Evolutionary conservation across 176 grass and related monocot species (phyloP), one percentile per base, ranked within the genome.

Genomic region (Echinochloa phyllopogon): DNA sequence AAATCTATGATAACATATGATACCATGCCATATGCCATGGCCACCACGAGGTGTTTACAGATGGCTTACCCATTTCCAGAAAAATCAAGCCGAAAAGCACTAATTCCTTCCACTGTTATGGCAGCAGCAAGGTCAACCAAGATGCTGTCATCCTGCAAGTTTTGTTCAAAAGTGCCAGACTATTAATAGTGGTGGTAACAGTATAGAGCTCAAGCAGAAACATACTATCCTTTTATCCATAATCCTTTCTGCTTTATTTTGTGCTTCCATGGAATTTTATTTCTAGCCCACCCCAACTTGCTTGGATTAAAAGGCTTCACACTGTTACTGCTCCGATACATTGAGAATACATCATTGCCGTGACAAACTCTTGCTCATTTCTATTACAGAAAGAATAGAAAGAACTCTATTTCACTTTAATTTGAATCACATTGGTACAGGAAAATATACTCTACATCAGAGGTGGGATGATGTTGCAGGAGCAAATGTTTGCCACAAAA

Each of bases 21-120:
- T 81, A 36, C 12, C 38, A 74, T 74, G 23, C 1, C 53, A 21
- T 85, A 72, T 33, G 21, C 5, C 47, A 82, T 83, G 17, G 6
- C 11, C 40, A 86, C 65, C 25, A 50, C 21, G 65, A 58, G 18
- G 27, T 71, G 15, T 14, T 81, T 8, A 63, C 47, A 27, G 65
- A 29, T 42, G 18, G 49, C 84, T 86, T 94, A 98, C 93, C 96
- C 96, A 78, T 98, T 98, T 85, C 96, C 93, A 38, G 91, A 69
- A 94, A 98, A 98, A 94, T 98, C 96, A 87, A 98, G 92, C 20
- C 89, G 93, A 85, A 92, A 98, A 52, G 49, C 75, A 67, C 83
- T 93, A 38, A 87, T 33, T 44, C 91, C 83, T 78, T 87, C 84
- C 16, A 62, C 83, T 72, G 85, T 82, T 78, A 98, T 55, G 47